Percentiles rank a stretch among this genome's conserved stretches.
phyloP scores from a whole-genome alignment of 495 filamentous ascomycete genomes.

The Penicillium samsonianum region DNA sequence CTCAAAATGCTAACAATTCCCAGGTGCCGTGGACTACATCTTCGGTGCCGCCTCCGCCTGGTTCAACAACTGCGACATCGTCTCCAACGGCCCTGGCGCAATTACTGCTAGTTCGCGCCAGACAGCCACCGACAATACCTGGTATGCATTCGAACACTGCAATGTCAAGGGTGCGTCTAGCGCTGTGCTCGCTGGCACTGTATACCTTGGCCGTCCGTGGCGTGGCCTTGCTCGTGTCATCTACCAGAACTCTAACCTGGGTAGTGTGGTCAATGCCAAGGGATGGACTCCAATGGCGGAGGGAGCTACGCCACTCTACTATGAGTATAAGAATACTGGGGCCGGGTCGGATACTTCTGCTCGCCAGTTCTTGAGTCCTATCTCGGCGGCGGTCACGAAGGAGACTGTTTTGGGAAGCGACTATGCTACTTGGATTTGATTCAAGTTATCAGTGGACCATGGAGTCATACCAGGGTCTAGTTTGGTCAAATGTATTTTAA shows the following conservation, averaged over 20 bases:
- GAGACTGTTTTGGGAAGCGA: conserved; percentile 53
- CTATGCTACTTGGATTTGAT: conserved; percentile 45
- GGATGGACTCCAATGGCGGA: conserved; percentile 56
- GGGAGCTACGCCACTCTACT: conserved; percentile 54
- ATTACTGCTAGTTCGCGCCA: conserved; percentile 64
- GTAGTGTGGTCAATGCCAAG: conserved; percentile 57
- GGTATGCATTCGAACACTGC: conserved; percentile 66
- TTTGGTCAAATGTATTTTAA: not conserved
- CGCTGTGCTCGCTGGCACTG: conserved; percentile 49
- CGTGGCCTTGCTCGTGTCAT: conserved; percentile 61
- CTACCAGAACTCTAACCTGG: conserved; percentile 61
- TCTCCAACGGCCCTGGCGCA: conserved; percentile 48
- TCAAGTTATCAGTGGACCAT: conserved; percentile 14
- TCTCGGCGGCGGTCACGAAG: conserved; percentile 51
- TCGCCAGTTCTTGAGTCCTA: conserved; percentile 52
- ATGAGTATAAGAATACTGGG: conserved; percentile 62
- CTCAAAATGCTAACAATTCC: not conserved
- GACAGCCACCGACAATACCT: conserved; percentile 49
- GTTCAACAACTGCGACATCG: conserved; percentile 63
- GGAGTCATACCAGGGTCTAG: not conserved
- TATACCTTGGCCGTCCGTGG: conserved; percentile 71
- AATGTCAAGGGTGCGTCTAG: conserved; percentile 49
- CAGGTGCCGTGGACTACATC: conserved; percentile 58
- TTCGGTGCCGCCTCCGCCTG: conserved; percentile 67
- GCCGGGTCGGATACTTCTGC: conserved; percentile 56